phyloP scores from a whole-genome alignment of 2,329 filamentous ascomycete species.

The Claviceps africana region DNA sequence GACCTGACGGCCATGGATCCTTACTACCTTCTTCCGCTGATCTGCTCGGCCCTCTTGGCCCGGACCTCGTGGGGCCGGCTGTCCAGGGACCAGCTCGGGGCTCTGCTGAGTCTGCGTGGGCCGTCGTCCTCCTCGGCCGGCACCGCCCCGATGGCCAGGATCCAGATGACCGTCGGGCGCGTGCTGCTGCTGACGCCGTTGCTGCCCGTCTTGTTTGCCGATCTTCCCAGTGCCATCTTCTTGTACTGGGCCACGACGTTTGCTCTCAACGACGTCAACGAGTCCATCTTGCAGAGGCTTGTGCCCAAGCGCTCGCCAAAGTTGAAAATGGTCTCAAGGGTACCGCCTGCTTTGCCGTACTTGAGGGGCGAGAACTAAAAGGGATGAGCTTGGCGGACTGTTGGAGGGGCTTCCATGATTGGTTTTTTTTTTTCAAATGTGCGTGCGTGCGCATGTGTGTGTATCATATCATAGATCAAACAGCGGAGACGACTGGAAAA shows the following conservation, averaged over 20 bases:
- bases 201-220: constrained; percentile 19
- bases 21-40: constrained; percentile 30
- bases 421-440: no score
- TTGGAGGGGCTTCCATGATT: no score
- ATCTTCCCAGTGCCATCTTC: constrained; percentile 26
- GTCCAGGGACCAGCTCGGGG: constrained; percentile 14
- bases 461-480: no score
- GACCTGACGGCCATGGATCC: constrained; percentile 40
- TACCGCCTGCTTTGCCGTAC: constrained; percentile 10
- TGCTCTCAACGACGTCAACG: constrained; percentile 20
- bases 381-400: no score
- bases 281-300: constrained; percentile 14
- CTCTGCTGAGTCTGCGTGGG: constrained; percentile 12
- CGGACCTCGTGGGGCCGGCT: constrained; percentile 17
- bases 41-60: constrained; percentile 18
- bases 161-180: constrained; percentile 17
- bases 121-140: not conserved
- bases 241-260: constrained; percentile 27
- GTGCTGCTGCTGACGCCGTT: constrained; percentile 19
- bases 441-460: no score
- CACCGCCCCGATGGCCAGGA: constrained; percentile 8
- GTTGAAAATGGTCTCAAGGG: constrained; percentile 8
- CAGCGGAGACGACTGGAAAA: no score
- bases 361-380: constrained; percentile 6
- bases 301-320: constrained; percentile 9